Evolutionary conservation across 495 filamentous ascomycete genomes (phyloP).

Genomic region (Barbatosphaeria neglecta): DNA sequence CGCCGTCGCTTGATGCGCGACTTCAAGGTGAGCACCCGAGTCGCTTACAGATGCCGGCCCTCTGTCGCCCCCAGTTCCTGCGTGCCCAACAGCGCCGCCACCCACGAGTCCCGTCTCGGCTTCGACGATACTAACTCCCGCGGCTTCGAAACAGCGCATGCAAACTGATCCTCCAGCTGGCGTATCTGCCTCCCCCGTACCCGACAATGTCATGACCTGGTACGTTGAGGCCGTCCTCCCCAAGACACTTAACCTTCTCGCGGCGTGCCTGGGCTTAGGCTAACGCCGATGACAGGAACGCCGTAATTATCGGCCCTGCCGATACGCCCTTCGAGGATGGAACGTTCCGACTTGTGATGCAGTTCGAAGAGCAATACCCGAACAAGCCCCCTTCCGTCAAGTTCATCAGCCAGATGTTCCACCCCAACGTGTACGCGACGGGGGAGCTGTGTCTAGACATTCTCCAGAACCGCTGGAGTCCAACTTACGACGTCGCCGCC

Average conservation of each 20-base stretch:
- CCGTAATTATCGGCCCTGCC: conserved; percentile 94
- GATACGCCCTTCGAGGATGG: conserved; percentile 98
- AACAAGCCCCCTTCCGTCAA: conserved; percentile 97
- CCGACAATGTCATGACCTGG: conserved; percentile 99
- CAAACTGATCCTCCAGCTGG: conserved; percentile 97
- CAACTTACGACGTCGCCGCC: conserved; percentile 95
- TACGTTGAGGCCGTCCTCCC: conserved; percentile 28
- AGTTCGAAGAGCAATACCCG: conserved; percentile 96
- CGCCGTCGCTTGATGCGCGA: conserved; percentile 94
- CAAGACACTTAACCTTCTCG: neutral
- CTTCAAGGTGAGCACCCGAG: conserved; percentile 68
- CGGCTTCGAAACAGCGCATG: conserved; percentile 66
- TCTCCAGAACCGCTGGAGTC: conserved; percentile 96
- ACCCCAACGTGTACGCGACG: conserved; percentile 95
- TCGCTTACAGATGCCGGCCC: neutral
- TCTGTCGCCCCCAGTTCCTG: no score
- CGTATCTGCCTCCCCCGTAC: conserved; percentile 90
- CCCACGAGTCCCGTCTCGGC: no score
- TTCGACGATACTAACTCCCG: conserved; percentile 8
- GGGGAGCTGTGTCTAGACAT: conserved; percentile 96
- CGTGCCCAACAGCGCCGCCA: no score
- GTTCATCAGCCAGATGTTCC: conserved; percentile 98
- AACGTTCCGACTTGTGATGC: conserved; percentile 95
- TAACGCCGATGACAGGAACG: conserved; percentile 56
- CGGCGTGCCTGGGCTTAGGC: neutral